These are phyloP conservation scores for Pinus tabuliformis DNA, from an alignment of 75 land plant species.

Conservation along the genomic window DNA sequence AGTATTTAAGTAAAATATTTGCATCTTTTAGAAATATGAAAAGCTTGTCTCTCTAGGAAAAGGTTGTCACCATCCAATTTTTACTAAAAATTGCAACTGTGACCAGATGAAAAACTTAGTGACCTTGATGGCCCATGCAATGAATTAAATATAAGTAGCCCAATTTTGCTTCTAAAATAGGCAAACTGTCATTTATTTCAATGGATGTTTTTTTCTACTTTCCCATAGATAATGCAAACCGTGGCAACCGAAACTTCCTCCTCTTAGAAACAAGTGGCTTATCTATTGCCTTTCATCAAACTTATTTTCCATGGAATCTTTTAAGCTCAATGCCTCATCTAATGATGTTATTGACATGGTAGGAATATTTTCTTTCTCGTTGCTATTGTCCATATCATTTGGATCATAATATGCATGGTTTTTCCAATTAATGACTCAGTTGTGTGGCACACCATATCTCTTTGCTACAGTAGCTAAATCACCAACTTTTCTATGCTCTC, in stretches of 20 bases:
- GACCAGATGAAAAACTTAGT: no score
- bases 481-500: slow-evolving; percentile 6
- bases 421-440: neutral
- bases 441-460: neutral
- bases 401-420: no score
- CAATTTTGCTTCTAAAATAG: no score
- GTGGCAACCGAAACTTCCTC: neutral
- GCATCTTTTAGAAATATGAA: no score
- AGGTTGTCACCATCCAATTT: no score
- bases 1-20: no score
- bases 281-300: no score
- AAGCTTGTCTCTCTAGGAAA: no score
- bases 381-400: neutral
- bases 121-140: no score
- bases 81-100: no score
- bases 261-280: no score
- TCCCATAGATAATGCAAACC: neutral
- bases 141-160: no score
- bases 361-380: neutral
- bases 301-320: neutral
- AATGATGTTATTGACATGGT: neutral
- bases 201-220: neutral
- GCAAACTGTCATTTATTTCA: neutral
- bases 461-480: neutral
- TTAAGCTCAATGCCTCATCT: neutral